Evolutionary conservation across 768 basidiomycete species (phyloP).

Genomic region (Nevesoporus exiguus): DNA sequence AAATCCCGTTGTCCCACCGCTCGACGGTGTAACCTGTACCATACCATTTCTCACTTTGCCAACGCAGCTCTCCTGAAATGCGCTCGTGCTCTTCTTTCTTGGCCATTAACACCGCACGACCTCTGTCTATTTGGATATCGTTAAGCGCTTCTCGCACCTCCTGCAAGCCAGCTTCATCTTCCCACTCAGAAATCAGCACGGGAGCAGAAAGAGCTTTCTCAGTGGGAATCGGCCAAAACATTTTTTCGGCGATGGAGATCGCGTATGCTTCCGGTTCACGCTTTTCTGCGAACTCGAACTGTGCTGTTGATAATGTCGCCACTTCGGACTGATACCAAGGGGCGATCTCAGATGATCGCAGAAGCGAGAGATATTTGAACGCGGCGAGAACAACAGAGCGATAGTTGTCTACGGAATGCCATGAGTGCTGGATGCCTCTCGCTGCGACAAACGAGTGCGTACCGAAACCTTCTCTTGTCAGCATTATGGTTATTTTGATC

Average conservation of each 20-base stretch:
- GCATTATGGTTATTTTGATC: conserved; percentile 77
- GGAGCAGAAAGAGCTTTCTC: conserved; percentile 72
- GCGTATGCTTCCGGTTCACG: conserved; percentile 77
- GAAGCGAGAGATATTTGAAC: conserved; percentile 76
- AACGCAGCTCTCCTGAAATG: conserved; percentile 47
- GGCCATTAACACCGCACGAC: conserved; percentile 77
- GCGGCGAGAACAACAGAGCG: conserved; percentile 61
- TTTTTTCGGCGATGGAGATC: conserved; percentile 64
- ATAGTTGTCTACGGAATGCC: conserved; percentile 52
- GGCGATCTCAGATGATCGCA: conserved; percentile 58
- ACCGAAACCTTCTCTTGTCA: conserved; percentile 89
- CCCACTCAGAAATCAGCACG: conserved; percentile 72
- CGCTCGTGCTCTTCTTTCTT: conserved; percentile 59
- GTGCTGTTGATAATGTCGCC: conserved; percentile 62
- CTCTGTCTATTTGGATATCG: conserved; percentile 51
- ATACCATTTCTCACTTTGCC: conserved; percentile 89
- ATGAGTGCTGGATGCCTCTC: conserved; percentile 3
- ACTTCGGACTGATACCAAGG: conserved; percentile 76
- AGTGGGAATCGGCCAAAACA: conserved; percentile 79
- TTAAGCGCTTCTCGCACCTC: conserved; percentile 64
- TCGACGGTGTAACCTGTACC: conserved; percentile 85
- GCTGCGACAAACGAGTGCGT: conserved; percentile 26
- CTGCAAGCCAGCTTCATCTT: conserved; percentile 43
- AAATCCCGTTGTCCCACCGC: conserved; percentile 59
- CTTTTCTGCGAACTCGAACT: conserved; percentile 88